A percentile compares a stretch with the other conserved stretches of the same genome.
These are phyloP conservation scores for Selaginella tamariscina DNA, from an alignment of 75 land plant genomes.

Conservation along the genomic window DNA sequence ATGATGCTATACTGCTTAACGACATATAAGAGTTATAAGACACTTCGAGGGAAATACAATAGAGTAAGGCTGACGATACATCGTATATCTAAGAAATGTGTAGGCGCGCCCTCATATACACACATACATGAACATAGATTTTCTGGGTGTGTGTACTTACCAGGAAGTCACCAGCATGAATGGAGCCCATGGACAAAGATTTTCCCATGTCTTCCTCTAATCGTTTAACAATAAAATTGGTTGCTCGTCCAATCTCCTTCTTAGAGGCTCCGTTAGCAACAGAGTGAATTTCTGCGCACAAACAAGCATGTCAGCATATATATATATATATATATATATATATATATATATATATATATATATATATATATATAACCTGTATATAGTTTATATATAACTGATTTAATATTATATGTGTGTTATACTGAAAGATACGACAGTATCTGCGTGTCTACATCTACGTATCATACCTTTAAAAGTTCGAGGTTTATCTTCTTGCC, in stretches of 20 bases:
- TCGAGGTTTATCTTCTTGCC: constrained; percentile 89
- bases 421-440: constrained; percentile 3
- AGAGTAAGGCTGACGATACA: no score
- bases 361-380: background rate
- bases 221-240: constrained; percentile 86
- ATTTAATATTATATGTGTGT: constrained; percentile 8
- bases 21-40: no score
- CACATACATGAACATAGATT: no score
- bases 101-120: no score
- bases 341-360: background rate
- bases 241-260: constrained; percentile 95
- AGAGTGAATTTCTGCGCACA: constrained; percentile 61
- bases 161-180: constrained; percentile 91
- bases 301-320: background rate
- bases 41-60: no score
- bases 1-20: background rate
- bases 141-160: constrained; percentile 24
- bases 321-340: background rate
- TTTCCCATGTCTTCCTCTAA: constrained; percentile 77
- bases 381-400: constrained; percentile 13
- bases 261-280: constrained; percentile 96
- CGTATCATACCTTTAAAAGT: constrained; percentile 73
- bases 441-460: background rate
- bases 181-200: constrained; percentile 88
- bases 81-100: no score